Evolutionary conservation across 805 yeast species (phyloP).

Genomic region (Komagataella kurtzmanii): DNA sequence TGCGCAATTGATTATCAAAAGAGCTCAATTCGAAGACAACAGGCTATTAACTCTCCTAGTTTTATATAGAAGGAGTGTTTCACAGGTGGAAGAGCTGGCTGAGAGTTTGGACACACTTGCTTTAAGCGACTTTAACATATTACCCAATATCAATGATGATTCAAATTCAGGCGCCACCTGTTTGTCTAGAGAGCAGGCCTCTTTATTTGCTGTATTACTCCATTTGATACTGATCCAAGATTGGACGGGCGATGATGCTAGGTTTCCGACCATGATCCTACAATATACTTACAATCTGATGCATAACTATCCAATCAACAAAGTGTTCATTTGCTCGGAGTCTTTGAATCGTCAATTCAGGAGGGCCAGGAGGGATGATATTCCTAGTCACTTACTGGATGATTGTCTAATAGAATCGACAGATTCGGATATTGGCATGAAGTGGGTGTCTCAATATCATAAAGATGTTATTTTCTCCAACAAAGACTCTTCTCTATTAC

Average conservation of each 20-base stretch:
- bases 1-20: not conserved
- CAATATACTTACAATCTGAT: not conserved
- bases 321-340: not conserved
- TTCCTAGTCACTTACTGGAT: not conserved
- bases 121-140: not conserved
- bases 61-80: not conserved
- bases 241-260: not conserved
- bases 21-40: not conserved
- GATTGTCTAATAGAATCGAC: not conserved
- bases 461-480: not conserved
- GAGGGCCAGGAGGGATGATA: not conserved
- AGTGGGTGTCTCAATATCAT: not conserved
- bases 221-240: not conserved
- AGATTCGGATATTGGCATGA: not conserved
- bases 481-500: not conserved
- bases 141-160: not conserved
- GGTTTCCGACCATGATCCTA: not conserved
- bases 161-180: not conserved
- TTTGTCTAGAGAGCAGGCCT: not conserved
- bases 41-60: not conserved
- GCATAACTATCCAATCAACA: not conserved
- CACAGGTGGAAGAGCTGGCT: not conserved
- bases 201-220: not conserved
- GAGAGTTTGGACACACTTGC: not conserved
- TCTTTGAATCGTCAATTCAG: not conserved